These are phyloP conservation scores for Phytophthora brassicae DNA, from an alignment of 352 stramenopile genomes.

Conservation along the genomic window DNA sequence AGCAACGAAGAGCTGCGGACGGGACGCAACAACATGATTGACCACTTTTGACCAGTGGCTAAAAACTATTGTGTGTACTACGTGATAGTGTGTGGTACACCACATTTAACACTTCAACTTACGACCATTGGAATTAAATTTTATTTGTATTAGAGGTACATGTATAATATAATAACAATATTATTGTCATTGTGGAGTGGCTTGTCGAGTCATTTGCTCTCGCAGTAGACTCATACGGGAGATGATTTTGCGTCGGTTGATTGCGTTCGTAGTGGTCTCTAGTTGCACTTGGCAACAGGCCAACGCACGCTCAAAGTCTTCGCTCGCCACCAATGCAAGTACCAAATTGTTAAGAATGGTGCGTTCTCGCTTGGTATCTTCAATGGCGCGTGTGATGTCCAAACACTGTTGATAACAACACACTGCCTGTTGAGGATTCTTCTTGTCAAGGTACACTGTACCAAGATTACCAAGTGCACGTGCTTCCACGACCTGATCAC, in stretches of 20 bases:
- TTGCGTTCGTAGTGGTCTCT: constrained; percentile 62
- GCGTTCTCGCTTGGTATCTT: constrained; percentile 75
- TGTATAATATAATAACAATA: too few relatives aligned
- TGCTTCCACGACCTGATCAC: constrained; percentile 68
- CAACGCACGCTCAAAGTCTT: constrained; percentile 60
- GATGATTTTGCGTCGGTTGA: constrained; percentile 80
- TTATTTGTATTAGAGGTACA: too few relatives aligned
- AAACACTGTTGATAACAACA: constrained; percentile 78
- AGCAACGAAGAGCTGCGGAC: constrained; percentile 13
- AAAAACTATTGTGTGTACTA: background rate
- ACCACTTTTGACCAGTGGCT: constrained; percentile 16
- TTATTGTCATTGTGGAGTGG: constrained; percentile 1
- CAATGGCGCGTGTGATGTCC: constrained; percentile 69
- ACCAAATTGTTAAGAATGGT: constrained; percentile 87
- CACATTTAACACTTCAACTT: background rate
- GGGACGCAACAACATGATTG: constrained; percentile 21
- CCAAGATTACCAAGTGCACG: constrained; percentile 76
- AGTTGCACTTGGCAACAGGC: constrained; percentile 70
- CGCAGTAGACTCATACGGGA: constrained; percentile 74
- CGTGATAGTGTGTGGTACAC: background rate
- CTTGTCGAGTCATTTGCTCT: constrained; percentile 37
- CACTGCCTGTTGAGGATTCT: constrained; percentile 70
- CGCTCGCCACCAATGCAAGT: constrained; percentile 65
- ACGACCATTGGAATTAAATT: background rate
- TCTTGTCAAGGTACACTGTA: constrained; percentile 74